Evolutionary conservation across 1,284 basidiomycete species (phyloP).

Genomic region (Ustilago loliicola): DNA sequence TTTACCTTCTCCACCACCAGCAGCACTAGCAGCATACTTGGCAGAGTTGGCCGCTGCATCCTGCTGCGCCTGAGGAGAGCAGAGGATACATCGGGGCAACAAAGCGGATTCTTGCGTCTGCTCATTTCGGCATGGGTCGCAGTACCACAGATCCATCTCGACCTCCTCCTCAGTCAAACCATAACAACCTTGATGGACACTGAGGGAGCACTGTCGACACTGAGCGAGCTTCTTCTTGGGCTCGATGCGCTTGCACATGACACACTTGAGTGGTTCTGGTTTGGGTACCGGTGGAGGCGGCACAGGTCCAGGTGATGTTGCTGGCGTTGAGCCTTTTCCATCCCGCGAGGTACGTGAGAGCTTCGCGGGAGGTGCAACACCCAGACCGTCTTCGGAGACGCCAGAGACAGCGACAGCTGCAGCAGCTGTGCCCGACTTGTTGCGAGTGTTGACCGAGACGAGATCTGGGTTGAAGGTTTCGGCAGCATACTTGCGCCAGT

Average conservation of each 20-base stretch:
- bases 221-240: constrained; percentile 64
- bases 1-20: constrained; percentile 28
- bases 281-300: constrained; percentile 32
- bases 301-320: constrained; percentile 22
- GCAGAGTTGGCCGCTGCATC: constrained; percentile 47
- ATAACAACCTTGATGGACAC: constrained; percentile 66
- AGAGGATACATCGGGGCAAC: constrained; percentile 63
- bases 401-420: constrained; percentile 42
- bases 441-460: constrained; percentile 53
- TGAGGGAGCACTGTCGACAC: constrained; percentile 64
- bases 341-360: constrained; percentile 41
- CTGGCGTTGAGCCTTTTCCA: constrained; percentile 32
- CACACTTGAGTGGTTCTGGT: constrained; percentile 61
- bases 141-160: constrained; percentile 57
- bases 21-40: constrained; percentile 28
- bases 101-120: constrained; percentile 56
- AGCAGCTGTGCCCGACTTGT: constrained; percentile 45
- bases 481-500: constrained; percentile 70
- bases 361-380: constrained; percentile 65
- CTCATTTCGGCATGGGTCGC: constrained; percentile 67
- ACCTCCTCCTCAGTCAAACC: constrained; percentile 60
- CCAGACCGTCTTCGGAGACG: constrained; percentile 51
- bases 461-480: constrained; percentile 59
- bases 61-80: constrained; percentile 43
- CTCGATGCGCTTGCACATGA: constrained; percentile 65